Conservation (phyloP, 768 basidiomycete genomes). For the Suillus paluster region DNA sequence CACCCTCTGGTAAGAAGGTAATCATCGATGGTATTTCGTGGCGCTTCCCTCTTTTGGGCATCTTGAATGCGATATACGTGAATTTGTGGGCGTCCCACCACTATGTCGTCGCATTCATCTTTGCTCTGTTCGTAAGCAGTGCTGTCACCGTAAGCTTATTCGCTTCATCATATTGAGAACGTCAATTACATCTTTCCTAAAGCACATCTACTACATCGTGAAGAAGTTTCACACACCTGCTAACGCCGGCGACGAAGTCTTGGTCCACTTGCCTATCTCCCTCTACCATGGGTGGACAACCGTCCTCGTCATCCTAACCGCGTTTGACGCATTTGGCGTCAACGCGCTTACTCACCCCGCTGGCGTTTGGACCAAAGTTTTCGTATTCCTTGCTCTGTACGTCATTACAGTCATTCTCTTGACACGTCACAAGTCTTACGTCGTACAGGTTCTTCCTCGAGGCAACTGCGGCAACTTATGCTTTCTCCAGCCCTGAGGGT, state of each 20-base stretch:
- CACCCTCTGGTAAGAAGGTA: slow-evolving; percentile 70
- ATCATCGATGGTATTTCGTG: slow-evolving; percentile 90
- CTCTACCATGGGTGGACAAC: slow-evolving; percentile 95
- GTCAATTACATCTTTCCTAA: slow-evolving; percentile 44
- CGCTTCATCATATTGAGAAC: slow-evolving; percentile 22
- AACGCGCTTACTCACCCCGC: slow-evolving; percentile 65
- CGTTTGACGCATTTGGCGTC: slow-evolving; percentile 88
- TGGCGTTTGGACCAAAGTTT: slow-evolving; percentile 92
- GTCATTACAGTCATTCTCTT: slow-evolving; percentile 27
- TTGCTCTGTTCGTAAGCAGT: slow-evolving; percentile 87
- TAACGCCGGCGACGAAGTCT: slow-evolving; percentile 75
- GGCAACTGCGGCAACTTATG: slow-evolving; percentile 90
- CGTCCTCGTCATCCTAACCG: slow-evolving; percentile 79
- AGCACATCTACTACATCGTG: slow-evolving; percentile 94
- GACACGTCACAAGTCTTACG: slow-evolving; percentile 11
- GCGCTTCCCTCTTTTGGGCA: slow-evolving; percentile 86
- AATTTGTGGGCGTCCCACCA: slow-evolving; percentile 82
- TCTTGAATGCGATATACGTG: slow-evolving; percentile 90
- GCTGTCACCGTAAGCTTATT: slow-evolving; percentile 48
- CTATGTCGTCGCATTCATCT: slow-evolving; percentile 83
- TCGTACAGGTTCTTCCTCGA: slow-evolving; percentile 82
- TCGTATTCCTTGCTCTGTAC: slow-evolving; percentile 90
- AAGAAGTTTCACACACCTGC: slow-evolving; percentile 82
- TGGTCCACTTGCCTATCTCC: slow-evolving; percentile 95
- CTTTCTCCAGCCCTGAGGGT: slow-evolving; percentile 88